Evolutionary conservation across 169 alveolate genomes (phyloP), one percentile per base, ranked within the genome.

Genomic region (Eimeria necatrix): DNA sequence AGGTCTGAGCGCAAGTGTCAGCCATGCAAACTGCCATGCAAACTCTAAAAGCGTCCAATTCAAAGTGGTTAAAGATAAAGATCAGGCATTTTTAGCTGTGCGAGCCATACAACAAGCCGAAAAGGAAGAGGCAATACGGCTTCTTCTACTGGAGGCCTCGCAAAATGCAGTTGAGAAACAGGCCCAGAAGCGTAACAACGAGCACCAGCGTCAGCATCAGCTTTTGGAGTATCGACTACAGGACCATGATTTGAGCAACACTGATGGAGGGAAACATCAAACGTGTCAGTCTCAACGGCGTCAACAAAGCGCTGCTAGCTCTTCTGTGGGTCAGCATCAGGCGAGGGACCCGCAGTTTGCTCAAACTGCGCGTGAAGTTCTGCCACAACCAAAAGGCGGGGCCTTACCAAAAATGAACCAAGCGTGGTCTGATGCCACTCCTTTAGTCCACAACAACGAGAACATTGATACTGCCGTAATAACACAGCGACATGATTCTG

Each of bases 21-120:
- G 41, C 3, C 41, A 32, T 32, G 41, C 41, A 32, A 32, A 32
- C 41, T 32, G 41, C 41, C 41, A 2, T 32, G 41, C 3, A 32
- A 32, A 32, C 41, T 32, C 41, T 32, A 4, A 4, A 48, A 20
- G 1, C n/a, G 48, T 0, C 20, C 5, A 74, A 5, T 8, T 0
- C 9, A 46, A 74, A 74, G 6, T 74, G 86, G 49, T 18, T 22
- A 53, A 56, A 52, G 56, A 81, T 51, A 52, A 51, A 81, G 5
- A 53, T 49, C 32, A 49, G 52, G 22, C 90, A 53, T 6, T 81
- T 22, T 52, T 56, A 56, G 90, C 90, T 4, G 90, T 81, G 32
- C 59, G 90, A 71, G 90, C 90, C 68, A 68, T 81, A 22, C 74
- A 81, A 22, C 52, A 53, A 51, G 90, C 73, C n/a, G 74, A 81